Conservation (phyloP, 176 grass and related monocot genomes). For the Carex littledalei region DNA sequence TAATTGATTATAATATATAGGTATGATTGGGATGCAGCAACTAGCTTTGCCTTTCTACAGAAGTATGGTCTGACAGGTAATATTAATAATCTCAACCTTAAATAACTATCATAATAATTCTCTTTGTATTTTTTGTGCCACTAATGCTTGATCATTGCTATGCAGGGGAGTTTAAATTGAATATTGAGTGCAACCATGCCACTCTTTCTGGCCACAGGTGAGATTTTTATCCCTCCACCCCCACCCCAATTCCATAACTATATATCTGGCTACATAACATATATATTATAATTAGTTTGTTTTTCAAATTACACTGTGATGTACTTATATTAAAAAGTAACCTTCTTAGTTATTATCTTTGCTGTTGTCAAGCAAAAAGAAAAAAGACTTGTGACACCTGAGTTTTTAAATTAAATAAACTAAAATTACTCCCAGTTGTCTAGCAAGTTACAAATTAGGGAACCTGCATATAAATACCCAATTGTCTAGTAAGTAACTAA, state of each 20-base stretch:
- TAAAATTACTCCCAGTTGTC: background rate
- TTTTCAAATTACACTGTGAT: background rate
- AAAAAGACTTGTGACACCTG: background rate
- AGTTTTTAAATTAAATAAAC: background rate
- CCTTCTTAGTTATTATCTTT: background rate
- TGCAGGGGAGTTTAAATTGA: conserved; percentile 93
- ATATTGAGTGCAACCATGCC: conserved; percentile 97
- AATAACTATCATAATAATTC: background rate
- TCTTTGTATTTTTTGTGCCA: background rate
- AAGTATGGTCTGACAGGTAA: conserved; percentile 92
- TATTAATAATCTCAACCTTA: background rate
- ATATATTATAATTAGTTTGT: background rate
- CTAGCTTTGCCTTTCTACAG: conserved; percentile 82
- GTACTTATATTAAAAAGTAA: background rate
- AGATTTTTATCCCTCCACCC: background rate
- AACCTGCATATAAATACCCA: background rate
- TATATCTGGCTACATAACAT: background rate
- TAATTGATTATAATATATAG: conserved; percentile 37
- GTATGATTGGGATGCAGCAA: conserved; percentile 99
- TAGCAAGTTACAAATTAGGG: background rate
- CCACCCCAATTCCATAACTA: background rate
- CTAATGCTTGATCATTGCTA: background rate
- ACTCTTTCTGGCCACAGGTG: conserved; percentile 91
- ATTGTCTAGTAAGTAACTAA: background rate
- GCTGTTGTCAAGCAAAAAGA: background rate